Evolutionary conservation across 345 rosid species (phyloP), one percentile per base, ranked within the genome.

Genomic region (Euphorbia tirucalli): DNA sequence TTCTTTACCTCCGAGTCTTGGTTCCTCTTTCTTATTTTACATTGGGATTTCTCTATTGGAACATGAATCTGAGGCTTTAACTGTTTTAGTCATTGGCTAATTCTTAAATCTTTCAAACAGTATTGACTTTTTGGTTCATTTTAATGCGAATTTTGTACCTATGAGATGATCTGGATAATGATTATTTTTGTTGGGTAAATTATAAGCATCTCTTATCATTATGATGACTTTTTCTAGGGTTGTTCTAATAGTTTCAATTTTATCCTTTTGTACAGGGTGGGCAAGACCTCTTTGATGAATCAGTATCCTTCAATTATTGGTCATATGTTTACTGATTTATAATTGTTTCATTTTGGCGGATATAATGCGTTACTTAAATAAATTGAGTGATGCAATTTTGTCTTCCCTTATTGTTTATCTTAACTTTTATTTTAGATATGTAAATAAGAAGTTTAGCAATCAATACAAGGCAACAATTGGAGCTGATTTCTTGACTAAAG

Each of bases 381-480:
- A 54, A 22, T 58, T 19, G 54, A 61, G 18, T 21, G 28, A 6
- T 24, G 43, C 15, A 41, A 13, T 32, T 57, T 52, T 22, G 0
- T 66, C 3, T 41, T 10, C 22, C 14, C 21, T 41, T 49, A 27
- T 65, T 39, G 41, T 50, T 68, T 62, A 10, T 41, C 49, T 75
- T 75, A 48, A 75, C 74, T 31, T 55, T 15, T 63, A 30, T 24
- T 31, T 63, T 43, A 75, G 78, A 69, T 75, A 75, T 69, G 78
- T 75, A 31, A 75, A 75, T 68, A 75, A 69, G 66, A 75, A 75
- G 74, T 75, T 75, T 56, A 75, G 78, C 70, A 75, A 75, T 46
- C 78, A 75, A 63, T 75, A 75, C 65, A 75, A 75, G 74, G 78
- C 78, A 8, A 75, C 78, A 62, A 75, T 75, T 30, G 78, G 78